Evolutionary conservation across 202 grass and related monocot species (phyloP), one percentile per base, ranked within the genome.

Genomic region (Musa balbisiana): DNA sequence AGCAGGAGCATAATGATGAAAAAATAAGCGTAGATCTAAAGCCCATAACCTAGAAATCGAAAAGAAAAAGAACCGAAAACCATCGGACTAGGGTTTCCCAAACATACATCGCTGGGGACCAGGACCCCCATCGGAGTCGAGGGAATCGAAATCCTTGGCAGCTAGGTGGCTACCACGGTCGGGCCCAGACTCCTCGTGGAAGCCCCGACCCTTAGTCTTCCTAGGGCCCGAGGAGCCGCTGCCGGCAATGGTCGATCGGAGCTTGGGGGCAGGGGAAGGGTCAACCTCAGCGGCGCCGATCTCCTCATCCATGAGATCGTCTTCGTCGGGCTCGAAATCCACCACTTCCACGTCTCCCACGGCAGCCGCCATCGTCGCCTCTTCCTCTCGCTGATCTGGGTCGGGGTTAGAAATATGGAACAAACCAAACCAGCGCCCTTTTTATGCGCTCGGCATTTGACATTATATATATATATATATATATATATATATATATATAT

Each of bases 211-310:
- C 63, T 93, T 97, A 60, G 87, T 97, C 77, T 70, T 79, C 76
- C 55, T 88, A 29, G 73, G 80, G 5, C 71, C 62, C 0, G 69
- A n/a, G 51, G 79, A 19, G 2, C 64, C 89, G 56, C 80, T 84
- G 49, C 87, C 74, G 21, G 90, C 88, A 80, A 96, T 87, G 80
- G 93, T 79, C 68, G 93, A 96, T 13, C 93, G 87, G 78, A 96
- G 84, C 75, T 87, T 91, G 67, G 84, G 83, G 0, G 62, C 51
- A 13, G 33, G 15, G 51, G 51, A 43, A 19, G 76, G 73, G 74
- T 78, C 82, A 14, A 64, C 75, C 33, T 73, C 75, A 8, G 64
- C 68, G 70, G 54, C 74, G 21, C 59, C 59, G 17, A 54, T 76
- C 76, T 92, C 86, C 80, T 96, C 89, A 62, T 96, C 89, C 89